phyloP scores from a whole-genome alignment of 495 filamentous ascomycete species.

The Polyplosphaeria fusca region DNA sequence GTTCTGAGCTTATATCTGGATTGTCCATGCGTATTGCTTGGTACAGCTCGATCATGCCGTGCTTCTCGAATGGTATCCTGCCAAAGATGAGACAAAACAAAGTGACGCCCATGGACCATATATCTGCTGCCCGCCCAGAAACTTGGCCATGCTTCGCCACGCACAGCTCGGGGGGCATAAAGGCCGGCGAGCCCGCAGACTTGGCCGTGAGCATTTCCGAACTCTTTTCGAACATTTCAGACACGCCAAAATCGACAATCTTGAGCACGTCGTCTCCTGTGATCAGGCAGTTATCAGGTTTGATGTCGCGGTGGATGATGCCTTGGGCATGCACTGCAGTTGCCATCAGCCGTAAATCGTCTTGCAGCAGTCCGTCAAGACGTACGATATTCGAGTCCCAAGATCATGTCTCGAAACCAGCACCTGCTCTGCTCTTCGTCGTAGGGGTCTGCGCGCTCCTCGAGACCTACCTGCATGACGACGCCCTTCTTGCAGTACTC shows the following conservation, averaged over 20 bases:
- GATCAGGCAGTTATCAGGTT: conserved; percentile 91
- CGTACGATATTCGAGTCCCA: conserved; percentile 90
- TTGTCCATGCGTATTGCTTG: conserved; percentile 75
- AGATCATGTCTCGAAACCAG: conserved; percentile 93
- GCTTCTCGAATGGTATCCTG: conserved; percentile 74
- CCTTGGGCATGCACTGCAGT: conserved; percentile 80
- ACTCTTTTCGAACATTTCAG: conserved; percentile 93
- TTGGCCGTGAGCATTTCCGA: conserved; percentile 90
- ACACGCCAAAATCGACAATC: conserved; percentile 97
- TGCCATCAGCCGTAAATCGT: background rate
- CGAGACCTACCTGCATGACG: conserved; percentile 92
- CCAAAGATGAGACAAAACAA: conserved; percentile 92
- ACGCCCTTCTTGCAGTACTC: conserved; percentile 99
- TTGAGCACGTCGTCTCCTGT: conserved; percentile 90
- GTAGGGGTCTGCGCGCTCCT: conserved; percentile 78
- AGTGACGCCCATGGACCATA: conserved; percentile 98
- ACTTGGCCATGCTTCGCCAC: conserved; percentile 84
- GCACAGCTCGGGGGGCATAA: conserved; percentile 90
- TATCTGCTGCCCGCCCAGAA: conserved; percentile 84
- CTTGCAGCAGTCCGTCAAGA: conserved; percentile 15
- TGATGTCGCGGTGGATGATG: conserved; percentile 95
- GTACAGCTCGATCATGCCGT: conserved; percentile 79
- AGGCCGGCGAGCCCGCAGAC: conserved; percentile 91
- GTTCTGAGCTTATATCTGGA: conserved; percentile 46
- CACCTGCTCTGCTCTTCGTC: conserved; percentile 76